phyloP scores from a whole-genome alignment of 2,329 filamentous ascomycete genomes.

The Cordyceps pruinosa region DNA sequence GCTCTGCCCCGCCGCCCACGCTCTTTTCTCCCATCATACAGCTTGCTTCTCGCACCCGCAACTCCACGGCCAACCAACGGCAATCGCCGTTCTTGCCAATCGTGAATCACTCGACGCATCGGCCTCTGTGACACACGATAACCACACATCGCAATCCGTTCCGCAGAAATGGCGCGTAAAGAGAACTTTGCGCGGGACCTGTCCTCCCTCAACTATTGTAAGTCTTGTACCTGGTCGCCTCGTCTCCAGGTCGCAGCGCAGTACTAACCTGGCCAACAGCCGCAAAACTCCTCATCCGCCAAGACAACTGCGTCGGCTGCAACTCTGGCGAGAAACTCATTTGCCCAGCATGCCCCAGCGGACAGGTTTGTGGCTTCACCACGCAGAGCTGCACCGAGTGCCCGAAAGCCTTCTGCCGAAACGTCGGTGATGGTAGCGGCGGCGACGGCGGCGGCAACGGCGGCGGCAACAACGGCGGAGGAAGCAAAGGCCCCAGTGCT shows the following conservation, averaged over 20 bases:
- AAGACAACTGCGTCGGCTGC: conserved; percentile 40
- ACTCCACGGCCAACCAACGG: not conserved
- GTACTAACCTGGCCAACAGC: not conserved
- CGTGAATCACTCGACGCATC: not conserved
- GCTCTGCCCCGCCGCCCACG: not conserved
- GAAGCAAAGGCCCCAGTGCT: conserved; percentile 55
- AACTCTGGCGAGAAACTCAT: conserved; percentile 32
- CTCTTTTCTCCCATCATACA: not conserved
- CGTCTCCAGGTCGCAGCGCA: not conserved
- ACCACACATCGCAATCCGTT: not conserved
- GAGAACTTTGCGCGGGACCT: not conserved
- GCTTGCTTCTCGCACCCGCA: not conserved
- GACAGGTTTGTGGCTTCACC: conserved; percentile 39
- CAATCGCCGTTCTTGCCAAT: not conserved
- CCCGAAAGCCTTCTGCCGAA: conserved; percentile 39
- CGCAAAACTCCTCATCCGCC: conserved; percentile 30
- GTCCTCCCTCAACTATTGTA: conserved; percentile 10
- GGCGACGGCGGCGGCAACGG: conserved; percentile 23
- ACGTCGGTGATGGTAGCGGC: conserved; percentile 21
- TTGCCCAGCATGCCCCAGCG: conserved; percentile 39
- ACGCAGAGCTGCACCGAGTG: conserved; percentile 41
- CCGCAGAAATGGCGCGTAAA: not conserved
- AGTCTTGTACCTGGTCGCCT: not conserved
- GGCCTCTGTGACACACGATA: not conserved
- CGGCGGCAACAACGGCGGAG: conserved; percentile 27